Base-by-base conservation (phyloP, 306 rosid genomes). In the Inga leiocalycina region DNA sequence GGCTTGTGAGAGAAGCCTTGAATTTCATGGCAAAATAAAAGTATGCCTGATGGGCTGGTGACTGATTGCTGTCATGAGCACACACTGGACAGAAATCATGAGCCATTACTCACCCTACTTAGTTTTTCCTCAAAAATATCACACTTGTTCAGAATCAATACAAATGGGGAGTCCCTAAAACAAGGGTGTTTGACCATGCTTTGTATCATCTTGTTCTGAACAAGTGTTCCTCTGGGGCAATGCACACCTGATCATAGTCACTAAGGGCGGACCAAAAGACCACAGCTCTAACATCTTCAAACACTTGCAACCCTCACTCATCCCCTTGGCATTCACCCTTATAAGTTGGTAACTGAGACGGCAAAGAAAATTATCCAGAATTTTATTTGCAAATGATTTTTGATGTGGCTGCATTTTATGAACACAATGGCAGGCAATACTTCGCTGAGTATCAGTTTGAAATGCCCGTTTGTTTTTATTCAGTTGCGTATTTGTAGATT, bases 21-120 rank as follows among this genome's bases (percentile, higher is more conserved):
- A 93, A 95, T 89, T 95, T 93, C 98, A 95, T 93, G 19, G 99
- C 98, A n/a, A 93, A 88, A 54, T 92, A 95, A 88, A 91, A 95
- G 83, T 92, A 95, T 7, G 98, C 99, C 51, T 95, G 99, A 65
- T 93, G 99, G 17, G 96, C 91, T 39, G 92, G 84, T 67, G 98
- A 86, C 69, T 95, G 98, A 85, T 88, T 85, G 80, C 78, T 88
- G 80, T 93, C 88, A 45, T 89, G 89, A 0, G 92, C 90, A 27
- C 79, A 88, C 56, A 93, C 88, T 0, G 98, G 96, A 78, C 92
- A 87, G 44, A 93, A 95, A 68, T 95, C 99, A 2, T 85, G 85
- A 93, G 92, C 98, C 99, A 95, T 66, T 95, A n/a, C 91, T 85
- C 16, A 80, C 88, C 81, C 88, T 89, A 46, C 79, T 87, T 0